Base-by-base conservation (phyloP, 148 eudicot genomes). In the Beta vulgaris region DNA sequence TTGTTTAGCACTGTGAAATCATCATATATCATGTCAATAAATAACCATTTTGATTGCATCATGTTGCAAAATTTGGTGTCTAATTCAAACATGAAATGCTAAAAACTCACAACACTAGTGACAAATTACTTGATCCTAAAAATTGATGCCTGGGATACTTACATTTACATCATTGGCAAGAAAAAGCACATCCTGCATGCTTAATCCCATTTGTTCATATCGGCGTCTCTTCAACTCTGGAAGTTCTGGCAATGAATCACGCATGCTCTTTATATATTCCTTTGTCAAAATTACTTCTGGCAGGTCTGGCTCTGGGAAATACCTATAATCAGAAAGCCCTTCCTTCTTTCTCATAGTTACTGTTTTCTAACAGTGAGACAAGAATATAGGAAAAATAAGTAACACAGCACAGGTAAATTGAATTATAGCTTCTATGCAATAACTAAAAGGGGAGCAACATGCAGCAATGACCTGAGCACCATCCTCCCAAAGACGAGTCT, bases 401-500 rank as follows among this genome's bases (percentile, higher is more conserved):
- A 62, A 63, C 29, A 60, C 46, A 54, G 42, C 43, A 62, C 26
- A 53, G 21, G n/a, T 37, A 19, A 36, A 36, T 7, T n/a, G 7
- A 48, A 28, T 28, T 36, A 40, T 68, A 39, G 37, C 75, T 51
- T 79, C 54, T 16, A 68, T 49, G 10, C 55, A 35, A 15, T 78
- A 54, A 57, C 13, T 62, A 36, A 29, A 29, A 55, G 55, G 44
- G 40, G 42, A 68, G 3, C 11, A 74, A 64, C 54, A 74, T 63
- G 73, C 63, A 62, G 77, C 72, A 73, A 65, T 74, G 76, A 94
- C 98, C 98, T 92, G 98, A 81, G 92, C 85, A 46, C 96, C 97
- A 73, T 95, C 98, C 48, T 95, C 98, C 98, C 98, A 95, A 51
- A 88, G 92, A 80, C 98, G 97, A 73, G 97, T 95, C 82, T 95